These are phyloP conservation scores for Kalmusia sp. DNA, from an alignment of 2,329 filamentous ascomycete species.

Conservation along the genomic window DNA sequence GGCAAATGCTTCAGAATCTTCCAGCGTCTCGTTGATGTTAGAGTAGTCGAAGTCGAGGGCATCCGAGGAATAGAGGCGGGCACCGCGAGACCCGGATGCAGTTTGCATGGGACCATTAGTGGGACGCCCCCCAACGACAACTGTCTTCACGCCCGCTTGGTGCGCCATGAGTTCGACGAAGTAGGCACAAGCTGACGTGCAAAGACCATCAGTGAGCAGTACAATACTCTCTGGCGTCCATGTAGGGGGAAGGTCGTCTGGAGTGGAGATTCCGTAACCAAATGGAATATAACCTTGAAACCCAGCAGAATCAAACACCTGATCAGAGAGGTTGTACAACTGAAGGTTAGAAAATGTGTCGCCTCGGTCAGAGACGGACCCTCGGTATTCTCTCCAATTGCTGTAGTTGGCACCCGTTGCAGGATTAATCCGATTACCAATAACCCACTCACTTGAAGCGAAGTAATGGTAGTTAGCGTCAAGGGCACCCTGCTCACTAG, in stretches of 20 bases:
- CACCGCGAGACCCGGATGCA: constrained; percentile 37
- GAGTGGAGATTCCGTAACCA: constrained; percentile 6
- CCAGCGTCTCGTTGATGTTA: constrained; percentile 4
- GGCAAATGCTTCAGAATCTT: constrained; percentile 5
- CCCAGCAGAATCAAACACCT: constrained; percentile 21
- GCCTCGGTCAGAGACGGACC: constrained; percentile 29
- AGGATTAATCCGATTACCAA: constrained; percentile 22
- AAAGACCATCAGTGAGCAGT: constrained; percentile 48
- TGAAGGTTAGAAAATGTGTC: constrained; percentile 38
- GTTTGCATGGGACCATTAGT: constrained; percentile 46
- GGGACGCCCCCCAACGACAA: constrained; percentile 48
- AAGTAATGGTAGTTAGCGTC: not conserved
- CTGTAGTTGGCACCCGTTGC: constrained; percentile 31
- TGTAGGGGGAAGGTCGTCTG: not conserved
- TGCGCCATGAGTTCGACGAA: constrained; percentile 51
- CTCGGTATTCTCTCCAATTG: constrained; percentile 41
- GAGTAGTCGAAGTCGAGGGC: not conserved
- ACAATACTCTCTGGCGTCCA: constrained; percentile 35
- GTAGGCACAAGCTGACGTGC: constrained; percentile 49
- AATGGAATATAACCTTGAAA: constrained; percentile 34
- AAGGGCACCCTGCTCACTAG: not conserved
- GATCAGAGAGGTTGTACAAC: constrained; percentile 26
- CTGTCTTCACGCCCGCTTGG: constrained; percentile 46
- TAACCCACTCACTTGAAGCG: constrained; percentile 33
- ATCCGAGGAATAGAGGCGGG: not conserved